Percentiles rank a stretch among this genome's conserved stretches.
These are phyloP conservation scores for Trametes coccinea DNA, from an alignment of 768 basidiomycete genomes.

Conservation along the genomic window DNA sequence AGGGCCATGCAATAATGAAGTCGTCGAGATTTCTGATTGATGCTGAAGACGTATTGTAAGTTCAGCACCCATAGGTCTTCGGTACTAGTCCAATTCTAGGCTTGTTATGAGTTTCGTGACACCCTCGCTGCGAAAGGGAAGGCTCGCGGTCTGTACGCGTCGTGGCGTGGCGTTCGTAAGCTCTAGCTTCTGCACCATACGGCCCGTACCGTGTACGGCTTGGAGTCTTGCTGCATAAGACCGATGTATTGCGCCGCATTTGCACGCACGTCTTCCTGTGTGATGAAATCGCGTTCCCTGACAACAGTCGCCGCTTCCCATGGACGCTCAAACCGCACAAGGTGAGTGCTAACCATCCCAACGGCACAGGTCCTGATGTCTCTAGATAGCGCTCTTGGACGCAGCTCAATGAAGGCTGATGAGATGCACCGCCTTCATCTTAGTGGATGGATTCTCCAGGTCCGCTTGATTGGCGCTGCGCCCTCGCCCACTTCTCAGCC, in stretches of 20 bases:
- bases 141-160: no score
- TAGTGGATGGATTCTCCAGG: background rate
- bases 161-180: background rate
- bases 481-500: background rate
- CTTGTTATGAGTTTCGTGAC: no score
- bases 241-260: background rate
- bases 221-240: background rate
- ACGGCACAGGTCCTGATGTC: background rate
- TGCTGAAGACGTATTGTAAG: background rate
- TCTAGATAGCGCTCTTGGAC: slow-evolving; percentile 1
- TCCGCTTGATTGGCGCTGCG: slow-evolving; percentile 12
- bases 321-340: slow-evolving; percentile 15
- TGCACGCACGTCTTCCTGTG: slow-evolving; percentile 11
- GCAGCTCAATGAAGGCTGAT: background rate
- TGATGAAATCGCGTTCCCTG: slow-evolving; percentile 20
- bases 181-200: background rate
- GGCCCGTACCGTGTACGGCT: no score
- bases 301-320: slow-evolving; percentile 19
- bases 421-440: background rate
- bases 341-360: slow-evolving; percentile 5
- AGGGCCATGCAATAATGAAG: slow-evolving; percentile 3
- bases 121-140: no score
- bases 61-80: background rate
- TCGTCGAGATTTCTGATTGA: slow-evolving; percentile 22
- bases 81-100: no score